Conservation (phyloP, 139 green algal genomes). For the Gonium pectorale region DNA sequence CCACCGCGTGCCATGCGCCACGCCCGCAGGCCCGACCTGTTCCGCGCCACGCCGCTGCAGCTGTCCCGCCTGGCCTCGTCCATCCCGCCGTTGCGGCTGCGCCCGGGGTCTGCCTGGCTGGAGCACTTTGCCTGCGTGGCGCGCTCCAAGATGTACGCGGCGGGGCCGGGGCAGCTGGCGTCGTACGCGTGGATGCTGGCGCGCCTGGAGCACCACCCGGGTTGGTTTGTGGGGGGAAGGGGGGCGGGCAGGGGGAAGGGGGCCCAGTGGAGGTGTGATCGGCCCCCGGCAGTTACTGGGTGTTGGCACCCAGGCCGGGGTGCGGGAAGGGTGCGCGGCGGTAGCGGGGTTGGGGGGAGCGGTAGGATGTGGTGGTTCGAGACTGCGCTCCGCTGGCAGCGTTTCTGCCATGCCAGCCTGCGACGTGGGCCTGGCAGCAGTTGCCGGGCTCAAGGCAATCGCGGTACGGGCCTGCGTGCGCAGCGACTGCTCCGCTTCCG, state of each 20-base stretch:
- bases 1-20: no score
- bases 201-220: constrained; percentile 17
- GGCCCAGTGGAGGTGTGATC: neutral
- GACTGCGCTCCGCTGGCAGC: no score
- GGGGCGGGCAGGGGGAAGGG: neutral
- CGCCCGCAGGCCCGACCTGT: constrained; percentile 41
- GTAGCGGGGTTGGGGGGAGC: no score
- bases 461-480: no score
- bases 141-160: constrained; percentile 27
- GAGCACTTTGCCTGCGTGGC: constrained; percentile 2
- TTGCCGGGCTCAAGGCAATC: no score
- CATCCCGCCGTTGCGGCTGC: constrained; percentile 1
- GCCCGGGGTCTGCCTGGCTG: neutral
- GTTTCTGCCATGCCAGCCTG: no score
- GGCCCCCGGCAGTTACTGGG: no score
- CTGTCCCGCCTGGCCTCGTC: constrained; percentile 28
- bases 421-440: no score
- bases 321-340: no score
- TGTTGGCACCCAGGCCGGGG: no score
- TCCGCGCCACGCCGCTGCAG: constrained; percentile 10
- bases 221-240: neutral
- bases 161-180: neutral
- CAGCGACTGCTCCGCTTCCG: no score
- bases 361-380: no score
- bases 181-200: neutral